Conservation (phyloP, 129 eudicot genomes). For the Saposhnikovia divaricata region DNA sequence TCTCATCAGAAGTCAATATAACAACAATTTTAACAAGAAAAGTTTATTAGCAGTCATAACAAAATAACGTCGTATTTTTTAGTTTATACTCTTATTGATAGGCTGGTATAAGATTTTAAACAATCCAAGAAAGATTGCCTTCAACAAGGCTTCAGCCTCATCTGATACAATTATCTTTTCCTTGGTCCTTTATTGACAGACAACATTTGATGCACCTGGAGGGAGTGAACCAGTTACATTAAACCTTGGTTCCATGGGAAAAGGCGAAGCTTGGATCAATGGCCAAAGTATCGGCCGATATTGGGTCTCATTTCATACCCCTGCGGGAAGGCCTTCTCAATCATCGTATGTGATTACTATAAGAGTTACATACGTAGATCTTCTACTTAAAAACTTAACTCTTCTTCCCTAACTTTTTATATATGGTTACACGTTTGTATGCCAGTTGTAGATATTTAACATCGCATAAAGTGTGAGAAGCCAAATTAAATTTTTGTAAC, state of each 20-base stretch:
- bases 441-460: not conserved
- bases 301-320: conserved; percentile 67
- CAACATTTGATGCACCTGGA: conserved; percentile 56
- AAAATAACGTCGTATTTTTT: not conserved
- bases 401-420: not conserved
- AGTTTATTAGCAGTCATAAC: not conserved
- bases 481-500: not conserved
- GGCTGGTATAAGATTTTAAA: not conserved
- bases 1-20: not conserved
- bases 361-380: not conserved
- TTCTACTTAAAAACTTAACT: not conserved
- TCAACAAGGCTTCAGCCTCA: not conserved
- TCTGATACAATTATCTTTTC: not conserved
- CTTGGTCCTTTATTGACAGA: conserved; percentile 29
- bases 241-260: conserved; percentile 84
- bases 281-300: conserved; percentile 88
- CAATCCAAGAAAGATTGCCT: not conserved
- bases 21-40: not conserved
- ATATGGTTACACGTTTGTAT: too few relatives aligned
- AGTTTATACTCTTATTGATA: not conserved
- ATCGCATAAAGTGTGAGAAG: not conserved
- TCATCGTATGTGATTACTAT: conserved; percentile 34
- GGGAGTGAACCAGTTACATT: conserved; percentile 55
- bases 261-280: conserved; percentile 90
- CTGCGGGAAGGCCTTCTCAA: conserved; percentile 65